Evolutionary conservation across 139 green algal genomes (phyloP), one percentile per base, ranked within the genome.

Genomic region (Micromonas commoda): DNA sequence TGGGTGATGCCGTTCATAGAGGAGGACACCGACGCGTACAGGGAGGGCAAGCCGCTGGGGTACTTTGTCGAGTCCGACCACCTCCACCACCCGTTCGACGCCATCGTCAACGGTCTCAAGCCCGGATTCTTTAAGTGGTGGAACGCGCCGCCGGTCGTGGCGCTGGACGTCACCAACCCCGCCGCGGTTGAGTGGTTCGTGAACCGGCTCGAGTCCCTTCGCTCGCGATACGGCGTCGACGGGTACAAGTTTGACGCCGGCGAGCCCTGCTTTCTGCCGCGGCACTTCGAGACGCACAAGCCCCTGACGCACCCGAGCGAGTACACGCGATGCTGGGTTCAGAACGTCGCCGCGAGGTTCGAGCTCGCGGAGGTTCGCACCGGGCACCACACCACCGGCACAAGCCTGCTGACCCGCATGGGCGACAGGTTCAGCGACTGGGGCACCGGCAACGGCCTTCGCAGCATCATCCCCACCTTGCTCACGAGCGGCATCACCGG

Each of bases 211-310:
- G 72, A 78, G 32, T 37, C 24, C 1, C 80, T 91, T 32, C 87
- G 89, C 71, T 79, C 70, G 3, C 35, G 73, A 2, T 82, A 84
- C 3, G 79, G 77, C 37, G 78, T 91, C 32, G 87, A 91, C 74
- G 87, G 87, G 20, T 91, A 91, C 78, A 91, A 91, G 82, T 91
- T 91, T 54, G 87, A 91, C 64, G 87, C 84, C 31, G 88, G 88
- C 2, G 88, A 92, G 82, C 88, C 88, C 13, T 91, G 87, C 84
- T 92, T 91, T 77, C 77, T 91, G 24, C 87, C 87, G 0, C 66
- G 51, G 16, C 64, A 72, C 1, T 85, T 86, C 73, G 37, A 52
- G 19, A 89, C 85, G 72, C 68, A 83, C 53, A 70, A 51, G n/a
- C 78, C 82, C 24, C 66, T 91, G 29, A 64, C 65, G 19, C 81